Conservation (phyloP, 2,329 filamentous ascomycete species). For the Tolypocladium ophioglossoides region DNA sequence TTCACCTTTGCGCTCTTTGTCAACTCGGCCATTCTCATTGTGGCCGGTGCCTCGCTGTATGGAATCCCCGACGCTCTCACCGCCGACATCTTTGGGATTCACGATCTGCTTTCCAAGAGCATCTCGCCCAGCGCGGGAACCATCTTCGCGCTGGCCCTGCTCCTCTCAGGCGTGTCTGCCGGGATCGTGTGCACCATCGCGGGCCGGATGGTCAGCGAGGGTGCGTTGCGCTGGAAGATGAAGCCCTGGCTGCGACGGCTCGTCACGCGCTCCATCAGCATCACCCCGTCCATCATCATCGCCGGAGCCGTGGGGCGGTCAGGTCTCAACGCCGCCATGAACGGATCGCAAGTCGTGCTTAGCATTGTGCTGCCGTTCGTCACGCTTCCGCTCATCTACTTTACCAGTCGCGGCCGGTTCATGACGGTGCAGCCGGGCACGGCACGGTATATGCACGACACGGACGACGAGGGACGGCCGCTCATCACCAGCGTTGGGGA, state of each 20-base stretch:
- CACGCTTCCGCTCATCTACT: constrained; percentile 71
- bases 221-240: constrained; percentile 64
- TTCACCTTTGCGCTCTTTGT: constrained; percentile 80
- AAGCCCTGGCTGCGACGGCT: constrained; percentile 70
- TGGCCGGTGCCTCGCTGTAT: constrained; percentile 69
- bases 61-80: constrained; percentile 46
- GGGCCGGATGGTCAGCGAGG: constrained; percentile 82
- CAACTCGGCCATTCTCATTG: constrained; percentile 73
- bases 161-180: constrained; percentile 70
- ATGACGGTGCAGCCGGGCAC: constrained; percentile 57
- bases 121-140: constrained; percentile 69
- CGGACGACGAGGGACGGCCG: constrained; percentile 9
- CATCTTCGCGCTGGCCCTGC: constrained; percentile 69
- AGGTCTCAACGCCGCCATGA: constrained; percentile 62
- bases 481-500: background rate
- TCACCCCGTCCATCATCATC: constrained; percentile 74
- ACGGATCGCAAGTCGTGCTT: constrained; percentile 67
- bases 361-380: constrained; percentile 74
- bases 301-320: constrained; percentile 64
- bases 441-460: constrained; percentile 20
- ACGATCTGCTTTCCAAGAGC: constrained; percentile 56
- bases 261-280: constrained; percentile 68
- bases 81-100: constrained; percentile 76
- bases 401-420: constrained; percentile 67
- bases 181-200: constrained; percentile 85